These are phyloP conservation scores for Prunus davidiana DNA, from an alignment of 306 rosid genomes.

Conservation along the genomic window DNA sequence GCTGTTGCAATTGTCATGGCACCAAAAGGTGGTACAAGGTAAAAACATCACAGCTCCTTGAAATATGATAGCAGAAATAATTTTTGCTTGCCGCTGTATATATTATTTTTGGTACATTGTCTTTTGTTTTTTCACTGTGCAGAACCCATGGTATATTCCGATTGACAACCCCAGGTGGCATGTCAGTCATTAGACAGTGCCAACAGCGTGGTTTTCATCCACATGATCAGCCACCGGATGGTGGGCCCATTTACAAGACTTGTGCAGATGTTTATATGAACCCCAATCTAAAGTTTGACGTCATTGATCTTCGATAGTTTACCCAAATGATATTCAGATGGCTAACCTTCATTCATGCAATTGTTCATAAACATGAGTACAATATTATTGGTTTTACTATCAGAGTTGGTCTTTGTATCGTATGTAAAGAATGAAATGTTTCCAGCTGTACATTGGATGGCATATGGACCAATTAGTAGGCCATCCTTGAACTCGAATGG, in stretches of 20 bases:
- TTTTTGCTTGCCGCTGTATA: background rate
- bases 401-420: constrained; percentile 17
- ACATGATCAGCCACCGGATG: constrained; percentile 80
- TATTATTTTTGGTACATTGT: background rate
- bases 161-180: constrained; percentile 86
- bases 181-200: constrained; percentile 86
- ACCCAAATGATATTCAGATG: background rate
- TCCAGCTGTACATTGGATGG: background rate
- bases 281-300: constrained; percentile 77
- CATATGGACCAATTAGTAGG: too few species aligned
- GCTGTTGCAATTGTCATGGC: constrained; percentile 99
- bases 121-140: constrained; percentile 24
- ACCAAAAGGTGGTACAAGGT: constrained; percentile 75
- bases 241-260: constrained; percentile 77
- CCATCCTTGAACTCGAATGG: too few species aligned
- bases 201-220: constrained; percentile 93
- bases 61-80: background rate
- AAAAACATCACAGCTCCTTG: constrained; percentile 27
- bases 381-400: constrained; percentile 25
- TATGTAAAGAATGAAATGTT: constrained; percentile 32
- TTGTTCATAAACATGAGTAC: constrained; percentile 36
- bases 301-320: constrained; percentile 82
- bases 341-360: constrained; percentile 22
- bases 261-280: constrained; percentile 96
- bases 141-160: constrained; percentile 96